Base-by-base conservation (phyloP, 2,329 filamentous ascomycete species). In the Parasarocladium wereldwijsianum region DNA sequence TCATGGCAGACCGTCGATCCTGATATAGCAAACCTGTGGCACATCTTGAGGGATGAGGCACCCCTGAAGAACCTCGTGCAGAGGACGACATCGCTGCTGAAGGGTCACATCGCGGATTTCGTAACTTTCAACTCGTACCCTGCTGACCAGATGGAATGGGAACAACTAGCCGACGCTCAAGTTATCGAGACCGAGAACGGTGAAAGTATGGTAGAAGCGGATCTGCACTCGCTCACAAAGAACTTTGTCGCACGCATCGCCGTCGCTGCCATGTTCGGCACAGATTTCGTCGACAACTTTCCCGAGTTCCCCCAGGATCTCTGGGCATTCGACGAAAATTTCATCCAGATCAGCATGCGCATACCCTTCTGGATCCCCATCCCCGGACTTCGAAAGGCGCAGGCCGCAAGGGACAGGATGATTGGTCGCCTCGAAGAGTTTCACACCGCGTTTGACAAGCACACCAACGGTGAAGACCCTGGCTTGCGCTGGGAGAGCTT, bases 241-340 rank as follows among this genome's bases (percentile, higher is more conserved):
- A 50, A 50, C 33, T 58, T 54, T 33, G 42, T 55, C 7, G 49
- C 50, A 16, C 43, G 41, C 13, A 49, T 52, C 3, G 46, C 51
- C 7, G 55, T 45, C 9, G 37, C 43, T 4, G 44, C 51, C 2
- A 40, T 58, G 5, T 50, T 57, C 26, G 57, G 57, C n/a, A 50
- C 48, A 3, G 50, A 58, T 34, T 55, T 59, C 39, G 44, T 55
- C 25, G 46, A 56, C 17, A 54, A 58, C 36, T 58, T 52, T 10
- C 46, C 51, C 3, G 47, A 54, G 1, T 46, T 57, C 13, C 55
- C 51, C 44, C 37, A 49, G 19, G 38, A 47, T 9, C 35, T 60
- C 21, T 60, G 55, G 55, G 34, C 38, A 7, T 52, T 55, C 23
- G 52, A 58, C 31, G 40, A 49, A 3, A 46, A 41, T 4, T 49